phyloP scores from a whole-genome alignment of 176 grass and related monocot genomes.

The Dendrocalamus sinicus region DNA sequence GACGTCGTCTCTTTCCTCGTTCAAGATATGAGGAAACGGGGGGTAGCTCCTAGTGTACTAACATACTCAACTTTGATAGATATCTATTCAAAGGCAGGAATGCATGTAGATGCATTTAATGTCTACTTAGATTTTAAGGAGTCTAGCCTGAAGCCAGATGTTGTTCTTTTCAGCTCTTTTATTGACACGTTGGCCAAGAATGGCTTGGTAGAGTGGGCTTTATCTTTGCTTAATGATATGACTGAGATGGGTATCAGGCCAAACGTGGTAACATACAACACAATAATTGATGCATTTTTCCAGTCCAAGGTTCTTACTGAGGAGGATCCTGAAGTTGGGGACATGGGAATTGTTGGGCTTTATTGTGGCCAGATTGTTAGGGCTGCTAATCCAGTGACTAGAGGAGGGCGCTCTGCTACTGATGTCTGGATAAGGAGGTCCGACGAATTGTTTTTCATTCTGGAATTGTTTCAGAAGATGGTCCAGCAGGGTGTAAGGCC shows the following conservation, averaged over 20 bases:
- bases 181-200: constrained; percentile 98
- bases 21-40: constrained; percentile 87
- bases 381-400: constrained; percentile 47
- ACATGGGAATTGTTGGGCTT: constrained; percentile 49
- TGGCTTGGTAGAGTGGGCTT: constrained; percentile 89
- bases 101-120: constrained; percentile 96
- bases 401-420: constrained; percentile 45
- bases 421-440: constrained; percentile 68
- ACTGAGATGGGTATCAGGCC: constrained; percentile 80
- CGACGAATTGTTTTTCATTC: constrained; percentile 86
- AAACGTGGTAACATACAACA: constrained; percentile 97
- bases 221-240: constrained; percentile 98
- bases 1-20: constrained; percentile 80
- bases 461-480: constrained; percentile 99
- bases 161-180: constrained; percentile 97
- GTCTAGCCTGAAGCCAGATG: constrained; percentile 89
- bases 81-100: constrained; percentile 94
- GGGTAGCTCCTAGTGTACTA: constrained; percentile 75
- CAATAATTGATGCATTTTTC: constrained; percentile 95
- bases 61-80: constrained; percentile 98
- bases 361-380: constrained; percentile 65
- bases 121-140: constrained; percentile 94
- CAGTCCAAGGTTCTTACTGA: constrained; percentile 65
- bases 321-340: constrained; percentile 54
- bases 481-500: constrained; percentile 91